These are phyloP conservation scores for Letharia columbiana DNA, from an alignment of 495 filamentous ascomycete genomes.

Conservation along the genomic window DNA sequence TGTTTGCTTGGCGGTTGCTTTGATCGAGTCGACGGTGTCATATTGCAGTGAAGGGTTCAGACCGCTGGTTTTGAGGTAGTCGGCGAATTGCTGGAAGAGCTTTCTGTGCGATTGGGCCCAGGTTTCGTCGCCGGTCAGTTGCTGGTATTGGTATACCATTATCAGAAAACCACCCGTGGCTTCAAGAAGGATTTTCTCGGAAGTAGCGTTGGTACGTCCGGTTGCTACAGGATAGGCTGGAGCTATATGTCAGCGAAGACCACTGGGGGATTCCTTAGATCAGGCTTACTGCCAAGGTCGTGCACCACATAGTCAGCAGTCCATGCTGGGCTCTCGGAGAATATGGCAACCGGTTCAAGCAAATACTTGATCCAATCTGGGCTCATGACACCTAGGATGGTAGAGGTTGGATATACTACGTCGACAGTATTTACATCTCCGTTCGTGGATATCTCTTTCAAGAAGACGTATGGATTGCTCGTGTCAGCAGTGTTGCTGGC, in stretches of 20 bases:
- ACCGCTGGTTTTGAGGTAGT: conserved; percentile 44
- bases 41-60: conserved; percentile 43
- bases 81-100: conserved; percentile 39
- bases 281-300: conserved; percentile 32
- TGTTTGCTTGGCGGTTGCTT: conserved; percentile 44
- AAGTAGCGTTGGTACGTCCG: conserved; percentile 36
- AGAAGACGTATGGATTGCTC: conserved; percentile 38
- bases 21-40: conserved; percentile 48
- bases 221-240: conserved; percentile 41
- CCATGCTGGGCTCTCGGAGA: conserved; percentile 41
- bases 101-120: conserved; percentile 33
- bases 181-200: conserved; percentile 40
- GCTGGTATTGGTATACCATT: conserved; percentile 36
- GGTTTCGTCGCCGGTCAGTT: conserved; percentile 34
- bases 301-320: conserved; percentile 38
- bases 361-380: conserved; percentile 43
- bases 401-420: conserved; percentile 43
- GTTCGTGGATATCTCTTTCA: conserved; percentile 47
- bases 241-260: neutral
- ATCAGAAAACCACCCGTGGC: conserved; percentile 41
- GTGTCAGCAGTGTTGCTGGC: conserved; percentile 34
- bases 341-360: conserved; percentile 43
- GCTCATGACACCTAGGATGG: conserved; percentile 42
- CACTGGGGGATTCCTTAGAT: neutral
- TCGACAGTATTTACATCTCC: conserved; percentile 48